Conservation (phyloP, 2,329 filamentous ascomycete species). For the Botrytis galanthina region DNA sequence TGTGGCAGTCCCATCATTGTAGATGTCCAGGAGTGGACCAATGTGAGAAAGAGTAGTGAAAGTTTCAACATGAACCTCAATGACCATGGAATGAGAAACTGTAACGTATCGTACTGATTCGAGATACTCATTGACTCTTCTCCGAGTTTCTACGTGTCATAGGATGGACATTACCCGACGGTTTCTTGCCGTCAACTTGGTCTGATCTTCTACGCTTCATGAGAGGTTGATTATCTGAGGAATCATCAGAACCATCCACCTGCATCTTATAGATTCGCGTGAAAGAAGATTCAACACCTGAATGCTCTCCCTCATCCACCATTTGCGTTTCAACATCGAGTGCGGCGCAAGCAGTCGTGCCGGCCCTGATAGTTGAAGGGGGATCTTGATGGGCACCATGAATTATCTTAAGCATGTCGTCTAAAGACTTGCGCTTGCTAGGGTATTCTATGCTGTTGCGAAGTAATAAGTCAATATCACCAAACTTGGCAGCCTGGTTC, state of each 20-base stretch:
- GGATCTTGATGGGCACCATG: neutral
- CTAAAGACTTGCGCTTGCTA: neutral
- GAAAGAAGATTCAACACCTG: neutral
- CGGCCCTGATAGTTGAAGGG: neutral
- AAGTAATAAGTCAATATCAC: neutral
- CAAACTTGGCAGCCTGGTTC: constrained; percentile 13
- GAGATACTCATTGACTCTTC: neutral
- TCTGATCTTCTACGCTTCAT: neutral
- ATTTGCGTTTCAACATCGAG: neutral
- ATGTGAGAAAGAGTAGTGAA: neutral
- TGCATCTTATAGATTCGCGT: neutral
- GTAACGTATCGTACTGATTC: neutral
- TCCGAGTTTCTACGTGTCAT: neutral
- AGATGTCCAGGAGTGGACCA: neutral
- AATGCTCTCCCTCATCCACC: neutral
- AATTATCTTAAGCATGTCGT: neutral
- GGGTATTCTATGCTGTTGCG: neutral
- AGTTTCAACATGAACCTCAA: neutral
- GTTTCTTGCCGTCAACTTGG: neutral
- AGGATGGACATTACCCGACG: neutral
- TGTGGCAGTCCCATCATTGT: neutral
- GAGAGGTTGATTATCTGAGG: neutral
- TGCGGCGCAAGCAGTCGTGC: neutral
- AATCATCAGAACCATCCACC: neutral
- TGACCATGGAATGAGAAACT: neutral